Percentiles rank a stretch among this genome's conserved stretches.
Evolutionary conservation across 225 moss, liverwort and hornwort genomes (phyloP).

Genomic region (Asterella californica): DNA sequence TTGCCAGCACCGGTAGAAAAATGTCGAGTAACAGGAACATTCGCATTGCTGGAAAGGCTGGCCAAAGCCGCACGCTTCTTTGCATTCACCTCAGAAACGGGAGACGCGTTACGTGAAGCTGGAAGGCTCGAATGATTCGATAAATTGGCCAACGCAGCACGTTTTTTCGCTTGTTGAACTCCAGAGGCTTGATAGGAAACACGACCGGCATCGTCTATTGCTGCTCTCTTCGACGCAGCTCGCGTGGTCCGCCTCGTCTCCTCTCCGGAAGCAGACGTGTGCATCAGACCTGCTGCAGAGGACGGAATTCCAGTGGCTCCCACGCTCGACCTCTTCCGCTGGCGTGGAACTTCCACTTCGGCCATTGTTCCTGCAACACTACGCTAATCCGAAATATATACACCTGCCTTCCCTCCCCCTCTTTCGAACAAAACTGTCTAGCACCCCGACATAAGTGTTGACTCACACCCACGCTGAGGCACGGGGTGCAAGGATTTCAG

Average conservation of each 20-base stretch:
- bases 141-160: conserved; percentile 74
- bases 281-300: neutral
- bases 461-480: neutral
- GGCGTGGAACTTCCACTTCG: conserved; percentile 32
- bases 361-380: neutral
- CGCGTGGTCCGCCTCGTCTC: conserved; percentile 86
- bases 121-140: conserved; percentile 58
- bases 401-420: conserved; percentile 26
- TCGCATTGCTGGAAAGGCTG: conserved; percentile 56
- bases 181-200: conserved; percentile 51
- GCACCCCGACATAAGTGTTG: neutral
- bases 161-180: conserved; percentile 65
- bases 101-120: conserved; percentile 35
- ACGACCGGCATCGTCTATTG: conserved; percentile 55
- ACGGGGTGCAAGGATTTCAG: neutral
- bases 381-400: neutral
- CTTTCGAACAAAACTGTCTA: conserved; percentile 10
- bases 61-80: conserved; percentile 63
- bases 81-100: conserved; percentile 20
- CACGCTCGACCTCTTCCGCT: conserved; percentile 35
- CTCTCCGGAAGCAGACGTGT: conserved; percentile 19
- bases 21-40: conserved; percentile 32
- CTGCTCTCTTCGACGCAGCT: conserved; percentile 85
- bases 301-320: conserved; percentile 18
- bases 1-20: conserved; percentile 26